Base-by-base conservation (phyloP, 1,284 basidiomycete genomes). In the Blastosporella zonata region DNA sequence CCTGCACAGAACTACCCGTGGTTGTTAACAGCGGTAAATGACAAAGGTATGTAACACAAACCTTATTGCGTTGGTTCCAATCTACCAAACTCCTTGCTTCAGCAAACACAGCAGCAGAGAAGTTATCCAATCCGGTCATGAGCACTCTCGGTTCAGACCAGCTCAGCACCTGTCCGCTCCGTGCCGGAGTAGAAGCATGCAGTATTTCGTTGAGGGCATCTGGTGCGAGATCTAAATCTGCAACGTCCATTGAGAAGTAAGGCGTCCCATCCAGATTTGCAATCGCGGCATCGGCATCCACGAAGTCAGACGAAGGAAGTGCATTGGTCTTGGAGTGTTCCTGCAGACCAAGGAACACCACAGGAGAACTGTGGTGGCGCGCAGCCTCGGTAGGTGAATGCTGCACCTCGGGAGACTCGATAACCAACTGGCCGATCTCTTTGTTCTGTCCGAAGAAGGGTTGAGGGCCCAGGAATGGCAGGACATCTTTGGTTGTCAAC, bases 21-120 rank as follows among this genome's bases (percentile, higher is more conserved):
- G 12, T 18, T 40, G 29, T 18, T 17, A 20, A 27, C 28, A 13
- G 35, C 18, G 20, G 17, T 10, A 38, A 15, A 38, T 31, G 37
- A 27, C 7, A 52, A 18, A 17, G n/a, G 42, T n/a, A 17, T 28
- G 13, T 9, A 12, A 31, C 13, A 53, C 65, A 36, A 57, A 83
- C 90, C 73, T 84, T 90, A 65, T 93, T 93, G 47, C 92, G 74
- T 42, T 72, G 73, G 63, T 95, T 95, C 94, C 93, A 97, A 63
- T 96, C 93, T 6, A 87, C 73, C 76, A 96, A 74, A 45, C 86
- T 89, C 53, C 90, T 73, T 1, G 84, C 89, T 47, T 79, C 75
- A 0, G 90, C 87, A 60, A 89, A 90, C 0, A 95, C 67, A 1
- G 79, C 84, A 1, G 85, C 90, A 37, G 83, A 81, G 62, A 82